phyloP scores from a whole-genome alignment of 441 rosid species.

The Erysimum cheiri region DNA sequence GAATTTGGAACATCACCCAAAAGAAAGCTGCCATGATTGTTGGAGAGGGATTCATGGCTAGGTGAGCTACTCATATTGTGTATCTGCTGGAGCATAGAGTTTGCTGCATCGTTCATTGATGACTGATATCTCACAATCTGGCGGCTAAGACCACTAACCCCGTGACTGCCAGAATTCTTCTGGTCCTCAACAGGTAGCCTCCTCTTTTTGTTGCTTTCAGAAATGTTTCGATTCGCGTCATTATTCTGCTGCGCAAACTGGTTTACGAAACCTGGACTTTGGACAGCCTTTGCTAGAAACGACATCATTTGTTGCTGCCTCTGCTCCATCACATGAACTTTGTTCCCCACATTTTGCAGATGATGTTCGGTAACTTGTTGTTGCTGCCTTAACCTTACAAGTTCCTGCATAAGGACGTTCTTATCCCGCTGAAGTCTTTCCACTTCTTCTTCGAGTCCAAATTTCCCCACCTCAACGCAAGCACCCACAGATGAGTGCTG shows the following conservation, averaged over 20 bases:
- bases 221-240: conserved; percentile 48
- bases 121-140: conserved; percentile 66
- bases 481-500: conserved; percentile 61
- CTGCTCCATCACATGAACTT: conserved; percentile 67
- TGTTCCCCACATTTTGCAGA: conserved; percentile 60
- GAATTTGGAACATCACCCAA: conserved; percentile 48
- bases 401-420: conserved; percentile 67
- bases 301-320: conserved; percentile 82
- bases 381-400: conserved; percentile 68
- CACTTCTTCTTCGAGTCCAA: conserved; percentile 67
- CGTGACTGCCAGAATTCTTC: conserved; percentile 42
- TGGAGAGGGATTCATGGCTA: conserved; percentile 47
- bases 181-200: conserved; percentile 62
- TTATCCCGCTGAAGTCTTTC: conserved; percentile 64
- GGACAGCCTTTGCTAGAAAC: conserved; percentile 68
- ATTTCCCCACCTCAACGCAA: conserved; percentile 74
- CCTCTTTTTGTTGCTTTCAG: conserved; percentile 56
- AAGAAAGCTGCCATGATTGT: conserved; percentile 54
- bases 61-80: conserved; percentile 50
- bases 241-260: conserved; percentile 69
- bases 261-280: conserved; percentile 58
- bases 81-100: conserved; percentile 61
- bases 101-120: conserved; percentile 61
- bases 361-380: conserved; percentile 62
- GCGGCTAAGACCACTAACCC: conserved; percentile 48